Evolutionary conservation across 768 basidiomycete genomes (phyloP), one percentile per base, ranked within the genome.

Genomic region (Dacryopinax primogenitus): DNA sequence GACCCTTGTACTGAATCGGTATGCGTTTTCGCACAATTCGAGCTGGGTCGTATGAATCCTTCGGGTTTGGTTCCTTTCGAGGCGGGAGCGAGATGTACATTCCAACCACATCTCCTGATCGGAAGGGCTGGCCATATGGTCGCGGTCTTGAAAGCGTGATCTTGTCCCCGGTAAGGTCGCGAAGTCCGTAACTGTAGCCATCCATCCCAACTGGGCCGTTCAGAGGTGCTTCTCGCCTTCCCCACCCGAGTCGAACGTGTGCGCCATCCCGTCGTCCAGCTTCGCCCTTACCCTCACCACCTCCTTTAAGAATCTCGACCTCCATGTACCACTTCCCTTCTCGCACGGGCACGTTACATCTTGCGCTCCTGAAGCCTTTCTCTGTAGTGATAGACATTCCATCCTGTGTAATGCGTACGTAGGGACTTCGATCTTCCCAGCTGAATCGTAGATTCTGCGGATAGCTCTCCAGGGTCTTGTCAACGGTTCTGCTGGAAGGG

Each of bases 241-340:
- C 95, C 85, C 92, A 95, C 0, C 96, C 96, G 0, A 98, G 76
- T 18, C 96, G 79, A 35, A 98, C 87, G 76, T 97, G 87, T 63
- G 89, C 83, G 28, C 87, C 90, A 72, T 87, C 84, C 9, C 76
- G 74, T 70, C 77, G 75, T 58, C 79, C 76, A 68, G 44, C 69
- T 67, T n/a, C 62, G 65, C 26, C 67, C 35, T 62, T 70, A 61
- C 75, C 78, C 64, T 85, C 86, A 0, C 86, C 88, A 1, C 88
- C 88, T 0, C 88, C 87, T 44, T 83, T 81, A 23, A 87, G 77
- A 68, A 98, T 80, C 72, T 83, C 83, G 58, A 95, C 84, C 78
- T 99, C 96, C 80, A 93, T 84, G 74, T 93, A 98, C 92, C 92
- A 98, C 13, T 81, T 83, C 3, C 96, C 96, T 70, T 93, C 85